phyloP scores from a whole-genome alignment of 192 early-diverging fungal genomes.

The Obelidium mucronatum region DNA sequence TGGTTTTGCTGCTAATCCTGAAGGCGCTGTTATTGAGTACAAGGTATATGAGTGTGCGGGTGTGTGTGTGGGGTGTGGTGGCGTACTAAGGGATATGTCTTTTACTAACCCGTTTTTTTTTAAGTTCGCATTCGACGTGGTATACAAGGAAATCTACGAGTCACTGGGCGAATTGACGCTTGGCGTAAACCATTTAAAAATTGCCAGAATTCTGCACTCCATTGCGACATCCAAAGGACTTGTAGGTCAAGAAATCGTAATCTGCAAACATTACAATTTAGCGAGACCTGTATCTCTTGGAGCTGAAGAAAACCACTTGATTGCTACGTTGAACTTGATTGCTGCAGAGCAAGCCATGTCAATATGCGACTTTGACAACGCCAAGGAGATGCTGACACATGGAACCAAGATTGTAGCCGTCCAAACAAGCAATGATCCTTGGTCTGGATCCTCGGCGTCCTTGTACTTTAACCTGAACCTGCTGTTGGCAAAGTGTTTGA shows the following conservation, averaged over 20 bases:
- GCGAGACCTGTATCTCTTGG: conserved; percentile 28
- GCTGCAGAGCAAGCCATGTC: conserved; percentile 38
- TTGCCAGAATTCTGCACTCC: conserved; percentile 39
- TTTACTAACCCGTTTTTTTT: background rate
- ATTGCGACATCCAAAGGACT: conserved; percentile 25
- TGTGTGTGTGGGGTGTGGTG: no score
- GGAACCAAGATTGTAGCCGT: conserved; percentile 31
- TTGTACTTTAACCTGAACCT: conserved; percentile 41
- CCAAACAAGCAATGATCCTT: conserved; percentile 5
- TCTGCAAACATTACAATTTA: conserved; percentile 52
- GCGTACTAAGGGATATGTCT: background rate
- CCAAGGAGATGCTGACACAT: conserved; percentile 27
- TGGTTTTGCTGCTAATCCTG: conserved; percentile 22
- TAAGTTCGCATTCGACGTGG: conserved; percentile 15
- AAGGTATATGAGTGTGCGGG: conserved; percentile 16
- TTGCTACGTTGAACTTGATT: conserved; percentile 42
- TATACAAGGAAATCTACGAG: conserved; percentile 26
- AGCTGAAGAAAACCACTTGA: conserved; percentile 27
- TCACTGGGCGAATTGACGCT: background rate
- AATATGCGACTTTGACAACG: conserved; percentile 21
- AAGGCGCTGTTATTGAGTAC: conserved; percentile 27
- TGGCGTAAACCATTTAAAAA: conserved; percentile 40
- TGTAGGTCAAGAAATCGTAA: conserved; percentile 27
- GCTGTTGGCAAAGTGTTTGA: conserved; percentile 34
- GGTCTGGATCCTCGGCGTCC: conserved; percentile 20